Base-by-base conservation (phyloP, 176 grass and related monocot species). In the Tillandsia fasciculata region DNA sequence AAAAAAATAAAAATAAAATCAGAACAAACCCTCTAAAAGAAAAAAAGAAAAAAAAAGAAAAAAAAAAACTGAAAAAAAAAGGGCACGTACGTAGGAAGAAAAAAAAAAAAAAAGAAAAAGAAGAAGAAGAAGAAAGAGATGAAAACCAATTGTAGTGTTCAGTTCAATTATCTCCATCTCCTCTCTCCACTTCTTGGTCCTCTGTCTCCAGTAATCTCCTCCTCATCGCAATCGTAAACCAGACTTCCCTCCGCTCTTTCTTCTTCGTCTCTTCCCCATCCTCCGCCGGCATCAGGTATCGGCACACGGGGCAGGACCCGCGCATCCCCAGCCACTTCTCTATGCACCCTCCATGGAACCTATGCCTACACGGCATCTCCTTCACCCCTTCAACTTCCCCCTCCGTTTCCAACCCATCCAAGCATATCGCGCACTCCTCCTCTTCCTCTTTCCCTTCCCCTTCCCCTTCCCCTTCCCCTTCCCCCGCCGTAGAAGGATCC, bases 361-460 rank as follows among this genome's bases (percentile, higher is more conserved):
- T 67, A 64, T 88, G 86, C 74, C 74, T 12, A 3, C 86, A 88
- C 13, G 81, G 86, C 73, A 88, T 81, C 70, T 88, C 81, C 74
- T 80, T 84, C 15, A 80, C 74, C 74, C 17, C 65, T 33, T 14
- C 28, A 8, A 3, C 80, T 26, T 2, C 47, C 1, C 3, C 52
- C 27, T 42, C 4, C 7, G 33, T 42, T 42, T 48, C 72, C 10
- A 77, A 22, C 2, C 54, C 69, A 23, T 88, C 86, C 51, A 88
- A 50, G 58, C 86, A 84, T 7, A 88, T 72, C 24, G 47, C 65
- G 26, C 86, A 88, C 51, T 84, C 81, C 8, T 10, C 48, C 12
- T 11, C 50, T 0, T 23, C 11, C 14, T 59, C 51, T 11, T 61
- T 66, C 33, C 13, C 42, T 11, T 76, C 66, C n/a, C 63, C 84